Conservation (phyloP, 768 basidiomycete genomes). For the Erythrobasidium yunnanense region DNA sequence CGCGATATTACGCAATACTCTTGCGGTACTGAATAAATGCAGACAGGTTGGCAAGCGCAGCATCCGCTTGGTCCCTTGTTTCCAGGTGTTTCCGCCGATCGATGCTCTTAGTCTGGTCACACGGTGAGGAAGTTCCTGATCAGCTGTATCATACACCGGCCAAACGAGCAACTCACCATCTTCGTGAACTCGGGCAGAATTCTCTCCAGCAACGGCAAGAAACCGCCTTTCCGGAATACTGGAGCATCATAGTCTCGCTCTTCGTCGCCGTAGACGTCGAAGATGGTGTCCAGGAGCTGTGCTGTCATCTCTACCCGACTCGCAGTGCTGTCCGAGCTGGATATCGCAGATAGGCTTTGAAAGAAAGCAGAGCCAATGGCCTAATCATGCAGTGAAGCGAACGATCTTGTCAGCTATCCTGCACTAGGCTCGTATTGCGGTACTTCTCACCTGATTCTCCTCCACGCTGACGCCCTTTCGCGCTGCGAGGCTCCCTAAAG, state of each 20-base stretch:
- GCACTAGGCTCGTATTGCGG: too few species aligned
- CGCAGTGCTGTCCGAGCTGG: constrained; percentile 12
- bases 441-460: constrained; percentile 42
- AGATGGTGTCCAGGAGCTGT: constrained; percentile 43
- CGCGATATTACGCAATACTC: too few species aligned
- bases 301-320: constrained; percentile 29
- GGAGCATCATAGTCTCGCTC: constrained; percentile 41
- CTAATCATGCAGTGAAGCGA: constrained; percentile 24
- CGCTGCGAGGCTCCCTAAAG: constrained; percentile 41
- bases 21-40: constrained; percentile 45
- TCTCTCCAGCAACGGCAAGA: constrained; percentile 38
- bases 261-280: constrained; percentile 47
- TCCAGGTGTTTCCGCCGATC: constrained; percentile 43
- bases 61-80: constrained; percentile 42
- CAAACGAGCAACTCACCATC: constrained; percentile 42
- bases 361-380: constrained; percentile 41
- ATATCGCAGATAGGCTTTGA: constrained; percentile 26
- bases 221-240: constrained; percentile 40
- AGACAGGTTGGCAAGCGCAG: constrained; percentile 43
- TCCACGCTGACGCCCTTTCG: constrained; percentile 37
- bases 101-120: constrained; percentile 41
- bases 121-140: too few species aligned
- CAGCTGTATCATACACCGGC: too few species aligned
- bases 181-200: constrained; percentile 39
- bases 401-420: too few species aligned